Evolutionary conservation across 305 asterid species (phyloP), one percentile per base, ranked within the genome.

Genomic region (Fraxinus albicans): DNA sequence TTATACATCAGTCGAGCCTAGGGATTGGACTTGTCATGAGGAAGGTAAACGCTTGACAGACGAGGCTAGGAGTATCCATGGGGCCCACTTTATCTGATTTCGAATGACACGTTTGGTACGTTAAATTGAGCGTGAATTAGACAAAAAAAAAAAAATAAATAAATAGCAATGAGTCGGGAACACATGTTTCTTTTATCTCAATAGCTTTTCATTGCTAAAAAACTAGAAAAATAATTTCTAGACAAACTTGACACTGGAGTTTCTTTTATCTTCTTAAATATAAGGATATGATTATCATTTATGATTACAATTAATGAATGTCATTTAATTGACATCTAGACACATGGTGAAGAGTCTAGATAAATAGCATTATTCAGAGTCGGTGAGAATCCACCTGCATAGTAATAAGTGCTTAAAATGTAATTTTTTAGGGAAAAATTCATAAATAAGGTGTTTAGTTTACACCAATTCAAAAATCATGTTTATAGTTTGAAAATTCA

Each of bases 11-110:
- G 19, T 31, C 6, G 76, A 29, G 23, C 2, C 76, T 13, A 12
- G 42, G 38, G 76, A 70, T 70, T 70, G 76, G 76, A 70, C 76
- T 70, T 70, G 76, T 70, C 76, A 70, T 4, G 76, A 31, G 13
- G 74, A 29, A 70, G 76, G 42, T 70, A 70, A 31, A 70, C 76
- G 42, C 76, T 70, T 70, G 40, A 15, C 40, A 31, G 76, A 31
- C 29, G 38, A 70, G 76, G 73, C 73, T 70, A 70, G 42, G 73
- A 31, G 42, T 10, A 70, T 31, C 42, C 76, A 29, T 70, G 76
- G 76, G 75, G 47, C 1, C 6, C 58, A 47, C 58, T 3, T 13
- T 12, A 1, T n/a, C 55, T 44, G 5, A 9, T 2, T 42, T 42
- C 17, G 4, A 42, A 42, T 9, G 50, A 42, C 50, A 42, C 0